Conservation (phyloP, 2,329 filamentous ascomycete genomes). For the Colletotrichum trifolii region DNA sequence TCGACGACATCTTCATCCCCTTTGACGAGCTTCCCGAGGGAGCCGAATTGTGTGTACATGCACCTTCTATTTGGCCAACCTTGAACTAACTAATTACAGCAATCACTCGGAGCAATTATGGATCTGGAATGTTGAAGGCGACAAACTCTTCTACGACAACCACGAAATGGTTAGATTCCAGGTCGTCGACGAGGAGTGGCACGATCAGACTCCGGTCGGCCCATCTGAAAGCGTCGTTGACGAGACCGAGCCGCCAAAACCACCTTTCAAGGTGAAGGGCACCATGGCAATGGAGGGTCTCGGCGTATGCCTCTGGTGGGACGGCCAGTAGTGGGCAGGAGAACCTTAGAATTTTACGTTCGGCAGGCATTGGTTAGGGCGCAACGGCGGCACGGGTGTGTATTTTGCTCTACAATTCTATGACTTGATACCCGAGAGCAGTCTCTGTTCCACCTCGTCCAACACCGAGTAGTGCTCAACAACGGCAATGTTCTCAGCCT, state of each 20-base stretch:
- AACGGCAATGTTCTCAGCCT: constrained; percentile 96
- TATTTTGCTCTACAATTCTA: constrained; percentile 42
- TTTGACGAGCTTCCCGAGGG: constrained; percentile 78
- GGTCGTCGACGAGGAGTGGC: constrained; percentile 89
- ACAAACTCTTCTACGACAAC: constrained; percentile 86
- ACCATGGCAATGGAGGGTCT: constrained; percentile 73
- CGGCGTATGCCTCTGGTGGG: constrained; percentile 74
- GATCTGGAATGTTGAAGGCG: constrained; percentile 83
- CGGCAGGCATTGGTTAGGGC: constrained; percentile 1
- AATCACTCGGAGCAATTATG: constrained; percentile 82
- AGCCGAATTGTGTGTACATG: constrained; percentile 74
- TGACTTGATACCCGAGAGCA: constrained; percentile 68
- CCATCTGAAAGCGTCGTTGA: constrained; percentile 65
- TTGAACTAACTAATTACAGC: constrained; percentile 54
- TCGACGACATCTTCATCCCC: constrained; percentile 89
- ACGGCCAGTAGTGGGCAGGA: constrained; percentile 42
- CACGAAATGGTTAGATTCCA: constrained; percentile 90
- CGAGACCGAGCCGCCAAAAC: constrained; percentile 70
- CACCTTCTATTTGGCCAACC: neutral
- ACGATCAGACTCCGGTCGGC: constrained; percentile 83
- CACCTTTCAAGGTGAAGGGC: constrained; percentile 77
- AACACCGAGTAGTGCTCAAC: constrained; percentile 93
- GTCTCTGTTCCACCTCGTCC: constrained; percentile 85
- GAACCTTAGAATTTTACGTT: constrained; percentile 2
- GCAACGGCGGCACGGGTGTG: constrained; percentile 12